These are phyloP conservation scores for Schoenoplectus tabernaemontani DNA, from an alignment of 202 grass and related monocot genomes.

Conservation along the genomic window DNA sequence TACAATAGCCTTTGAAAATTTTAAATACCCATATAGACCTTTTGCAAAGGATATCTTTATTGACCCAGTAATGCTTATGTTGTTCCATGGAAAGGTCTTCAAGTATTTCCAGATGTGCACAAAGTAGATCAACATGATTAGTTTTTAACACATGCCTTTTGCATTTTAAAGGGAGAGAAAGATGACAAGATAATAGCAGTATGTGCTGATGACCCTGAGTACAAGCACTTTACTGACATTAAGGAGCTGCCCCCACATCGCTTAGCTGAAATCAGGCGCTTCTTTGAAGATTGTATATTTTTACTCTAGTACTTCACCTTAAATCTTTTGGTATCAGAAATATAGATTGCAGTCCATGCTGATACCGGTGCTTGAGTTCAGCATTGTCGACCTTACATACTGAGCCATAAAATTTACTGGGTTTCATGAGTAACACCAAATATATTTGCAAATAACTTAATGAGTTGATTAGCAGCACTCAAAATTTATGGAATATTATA, in stretches of 20 bases:
- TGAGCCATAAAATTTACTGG: too few relatives aligned
- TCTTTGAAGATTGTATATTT: slow-evolving; percentile 97
- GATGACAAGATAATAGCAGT: slow-evolving; percentile 99
- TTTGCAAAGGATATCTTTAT: background rate
- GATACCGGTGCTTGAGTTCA: background rate
- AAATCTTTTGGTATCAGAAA: background rate
- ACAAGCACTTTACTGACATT: slow-evolving; percentile 81
- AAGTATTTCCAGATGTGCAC: too few relatives aligned
- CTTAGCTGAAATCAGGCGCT: slow-evolving; percentile 89
- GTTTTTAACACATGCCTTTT: background rate
- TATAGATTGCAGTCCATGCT: background rate
- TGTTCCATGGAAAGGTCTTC: background rate
- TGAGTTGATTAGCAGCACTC: background rate
- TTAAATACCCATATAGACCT: background rate
- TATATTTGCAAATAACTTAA: too few relatives aligned
- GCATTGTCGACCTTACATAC: too few relatives aligned
- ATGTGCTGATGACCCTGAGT: slow-evolving; percentile 92
- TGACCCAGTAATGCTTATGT: background rate
- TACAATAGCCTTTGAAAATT: background rate
- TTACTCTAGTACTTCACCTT: background rate
- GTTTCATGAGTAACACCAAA: too few relatives aligned
- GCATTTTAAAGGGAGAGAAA: slow-evolving; percentile 55
- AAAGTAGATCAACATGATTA: too few relatives aligned
- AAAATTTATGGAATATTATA: background rate
- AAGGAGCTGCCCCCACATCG: slow-evolving; percentile 92